Base-by-base conservation (phyloP, 2,329 filamentous ascomycete genomes). In the Microdochium paspali region DNA sequence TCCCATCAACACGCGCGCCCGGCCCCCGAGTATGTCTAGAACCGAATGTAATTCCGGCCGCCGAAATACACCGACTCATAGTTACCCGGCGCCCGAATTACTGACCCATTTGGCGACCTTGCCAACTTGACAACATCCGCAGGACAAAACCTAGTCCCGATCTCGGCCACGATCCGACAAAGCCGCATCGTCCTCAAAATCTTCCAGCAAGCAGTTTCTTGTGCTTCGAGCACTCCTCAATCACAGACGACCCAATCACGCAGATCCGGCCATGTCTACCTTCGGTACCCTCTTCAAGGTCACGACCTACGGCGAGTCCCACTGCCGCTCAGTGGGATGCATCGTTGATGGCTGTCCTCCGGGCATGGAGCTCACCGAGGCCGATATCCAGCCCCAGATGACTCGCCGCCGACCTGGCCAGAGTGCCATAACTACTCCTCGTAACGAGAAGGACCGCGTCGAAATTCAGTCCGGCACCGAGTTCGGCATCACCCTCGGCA, bases 301-400 rank as follows among this genome's bases (percentile, higher is more conserved):
- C 56, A 90, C 87, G 53, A 94, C 87, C 82, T 90, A 77, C 71
- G 86, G 86, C 64, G 86, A 90, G 68, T 94, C 87, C 49, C 91
- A 96, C 71, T 94, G 91, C 73, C 85, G 84, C 60, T 91, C 86
- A 26, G 90, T 97, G 60, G 90, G 90, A 62, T 94, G 88, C 72
- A 96, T 97, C 60, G 84, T 97, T 68, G 91, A 97, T 65, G 90
- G 90, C 58, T 87, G 82, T 61, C 93, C 91, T 30, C 90, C 93
- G 13, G 87, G 88, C 59, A 84, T 97, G 76, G 73, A 83, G 59
- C 81, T 97, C 65, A 85, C 80, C 52, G 90, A 95, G 68, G 75
- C 73, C 47, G 88, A 94, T 62, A 94, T 97, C 63, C 91, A 98
- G 70, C 90, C 90, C 44, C 90, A 96, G 70, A 87, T 97, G 80